phyloP scores from a whole-genome alignment of 1,139 yeast genomes.

The Candida tropicalis region DNA sequence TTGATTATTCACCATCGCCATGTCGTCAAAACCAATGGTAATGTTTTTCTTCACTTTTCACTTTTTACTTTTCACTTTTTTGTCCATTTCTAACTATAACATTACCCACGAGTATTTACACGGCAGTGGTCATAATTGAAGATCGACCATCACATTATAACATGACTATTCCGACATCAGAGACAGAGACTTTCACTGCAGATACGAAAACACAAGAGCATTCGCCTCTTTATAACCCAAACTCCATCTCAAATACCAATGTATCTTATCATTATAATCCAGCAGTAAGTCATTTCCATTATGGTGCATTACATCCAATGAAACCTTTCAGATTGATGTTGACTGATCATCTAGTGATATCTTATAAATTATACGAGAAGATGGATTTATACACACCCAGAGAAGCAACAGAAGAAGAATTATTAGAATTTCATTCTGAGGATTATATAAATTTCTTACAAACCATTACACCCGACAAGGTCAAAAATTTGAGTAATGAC shows the following conservation, averaged over 20 bases:
- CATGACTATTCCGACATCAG: conserved; percentile 23
- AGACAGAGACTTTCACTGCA: conserved; percentile 39
- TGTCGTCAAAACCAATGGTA: no score
- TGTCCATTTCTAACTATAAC: no score
- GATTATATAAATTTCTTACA: conserved; percentile 85
- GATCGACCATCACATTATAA: neutral
- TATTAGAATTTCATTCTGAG: conserved; percentile 78
- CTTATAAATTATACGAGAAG: conserved; percentile 81
- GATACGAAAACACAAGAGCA: conserved; percentile 61
- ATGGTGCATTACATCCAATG: conserved; percentile 96
- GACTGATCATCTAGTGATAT: conserved; percentile 87
- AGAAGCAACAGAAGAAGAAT: conserved; percentile 78
- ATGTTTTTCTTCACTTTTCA: no score
- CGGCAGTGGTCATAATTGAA: no score
- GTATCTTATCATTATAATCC: conserved; percentile 92
- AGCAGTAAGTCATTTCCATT: conserved; percentile 78
- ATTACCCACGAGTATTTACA: no score
- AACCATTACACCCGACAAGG: conserved; percentile 79
- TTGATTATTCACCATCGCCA: no score
- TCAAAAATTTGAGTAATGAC: conserved; percentile 56
- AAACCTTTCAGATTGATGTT: conserved; percentile 95
- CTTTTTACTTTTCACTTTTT: no score
- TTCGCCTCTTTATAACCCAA: conserved; percentile 61
- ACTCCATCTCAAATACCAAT: conserved; percentile 38
- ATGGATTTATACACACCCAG: conserved; percentile 91